Evolutionary conservation across 805 yeast species (phyloP), one percentile per base, ranked within the genome.

Genomic region (Hyphopichia homilentoma): DNA sequence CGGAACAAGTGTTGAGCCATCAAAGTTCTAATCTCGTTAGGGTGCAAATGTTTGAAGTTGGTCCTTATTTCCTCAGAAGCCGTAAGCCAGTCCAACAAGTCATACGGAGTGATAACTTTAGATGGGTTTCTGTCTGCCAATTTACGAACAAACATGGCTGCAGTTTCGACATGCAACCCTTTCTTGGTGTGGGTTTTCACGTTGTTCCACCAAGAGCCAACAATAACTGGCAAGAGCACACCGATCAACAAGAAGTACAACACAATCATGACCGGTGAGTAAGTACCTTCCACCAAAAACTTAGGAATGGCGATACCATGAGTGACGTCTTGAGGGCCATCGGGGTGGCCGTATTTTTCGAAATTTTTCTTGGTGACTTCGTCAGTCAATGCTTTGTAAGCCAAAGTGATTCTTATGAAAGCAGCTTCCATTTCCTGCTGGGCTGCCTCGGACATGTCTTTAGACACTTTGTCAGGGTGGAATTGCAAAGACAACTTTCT

Each of bases 251-350:
- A 42, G 31, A 87, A 76, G 57, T 93, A 93, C 4, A 71, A 44
- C 2, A 75, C 56, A 11, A 81, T 71, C 39, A 87, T 65, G 15
- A 82, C 47, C 3, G 81, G 74, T 4, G 94, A 80, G 15, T 80
- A 79, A 36, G 79, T 71, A 26, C 94, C 88, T 43, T 87, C 96
- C 19, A 94, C 84, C 40, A 93, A 70, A 61, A 85, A 87, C 54
- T 83, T 80, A 20, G 99, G 99, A 44, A 93, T 64, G 0, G 97
- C 99, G 57, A 93, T 88, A 40, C 98, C 98, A 55, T 87, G 96
- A 14, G 82, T 66, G 13, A 82, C 72, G 17, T 85, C 85, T 59
- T 86, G 95, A 25, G 95, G 96, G 26, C 98, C 98, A 64, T 93
- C 99, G 4, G 99, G 99, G 55, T 94, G 96, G 30, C 99, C 99